Evolutionary conservation across 139 green algal species (phyloP), one percentile per base, ranked within the genome.

Genomic region (Dunaliella primolecta): DNA sequence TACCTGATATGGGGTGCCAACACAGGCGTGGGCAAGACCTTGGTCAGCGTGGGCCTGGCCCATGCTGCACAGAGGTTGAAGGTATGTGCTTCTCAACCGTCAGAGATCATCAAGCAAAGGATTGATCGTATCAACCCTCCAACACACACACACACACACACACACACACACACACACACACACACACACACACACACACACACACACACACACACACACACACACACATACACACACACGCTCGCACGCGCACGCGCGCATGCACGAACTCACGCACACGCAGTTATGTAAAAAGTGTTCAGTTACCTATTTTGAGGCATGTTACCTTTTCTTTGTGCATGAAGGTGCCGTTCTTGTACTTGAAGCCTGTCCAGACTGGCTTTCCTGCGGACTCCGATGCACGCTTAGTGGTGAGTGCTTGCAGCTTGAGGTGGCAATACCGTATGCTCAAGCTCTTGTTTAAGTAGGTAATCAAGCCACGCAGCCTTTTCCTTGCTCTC

Each of bases 361-460:
- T 99, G 2, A 99, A 99, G 86, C 97, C 97, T 0, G 94, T 98
- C 0, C 97, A 99, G 86, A 99, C 97, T 1, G 97, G 97, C 7
- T 99, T 95, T 85, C 97, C 97, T 1, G 46, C 82, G 0, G 94
- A 97, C 86, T 94, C 85, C 0, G 96, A 98, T 87, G 92, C 93
- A 0, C 85, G 89, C 0, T 87, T 96, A 0, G 94, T 98, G 81
- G 93, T 94, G 74, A 70, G 84, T 83, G 1, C 74, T 36, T n/a
- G n/a, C n/a, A n/a, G n/a, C n/a, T 81, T 30, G 27, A 78, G 72
- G 72, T 78, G 24, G 7, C 15, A 74, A 74, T 74, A 74, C 57
- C 24, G 57, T 74, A n/a, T 74, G 57, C 57, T 24, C 57, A 74
- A n/a, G 57, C 57, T 74, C n/a, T n/a, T n/a, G n/a, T n/a, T n/a